A percentile compares a stretch with the other conserved stretches of the same genome.
phyloP scores from a whole-genome alignment of 2,329 filamentous ascomycete species.

The Laburnicola sp. region DNA sequence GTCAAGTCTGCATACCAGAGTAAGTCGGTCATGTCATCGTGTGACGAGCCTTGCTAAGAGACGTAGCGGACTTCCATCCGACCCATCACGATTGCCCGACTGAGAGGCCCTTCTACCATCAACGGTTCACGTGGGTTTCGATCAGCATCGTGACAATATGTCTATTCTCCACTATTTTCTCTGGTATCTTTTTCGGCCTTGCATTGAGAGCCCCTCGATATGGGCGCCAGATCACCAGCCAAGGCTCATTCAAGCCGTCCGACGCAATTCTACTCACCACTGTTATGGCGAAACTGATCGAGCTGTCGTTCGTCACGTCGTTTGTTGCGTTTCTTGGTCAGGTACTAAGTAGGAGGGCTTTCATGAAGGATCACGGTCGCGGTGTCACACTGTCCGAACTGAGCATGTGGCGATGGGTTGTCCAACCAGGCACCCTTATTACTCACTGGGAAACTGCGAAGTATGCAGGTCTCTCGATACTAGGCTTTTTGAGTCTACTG shows the following conservation, averaged over 20 bases:
- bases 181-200: slow-evolving; percentile 67
- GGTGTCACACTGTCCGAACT: slow-evolving; percentile 77
- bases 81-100: slow-evolving; percentile 44
- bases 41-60: not conserved
- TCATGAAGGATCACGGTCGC: slow-evolving; percentile 57
- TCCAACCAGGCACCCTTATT: slow-evolving; percentile 68
- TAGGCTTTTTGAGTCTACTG: slow-evolving; percentile 66
- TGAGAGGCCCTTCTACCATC: slow-evolving; percentile 44
- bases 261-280: slow-evolving; percentile 70
- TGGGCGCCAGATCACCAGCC: slow-evolving; percentile 59
- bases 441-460: slow-evolving; percentile 68
- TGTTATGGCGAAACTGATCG: slow-evolving; percentile 73
- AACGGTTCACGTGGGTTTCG: slow-evolving; percentile 54
- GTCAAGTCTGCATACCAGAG: slow-evolving; percentile 43
- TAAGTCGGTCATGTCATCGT: slow-evolving; percentile 7
- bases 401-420: slow-evolving; percentile 72
- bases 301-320: slow-evolving; percentile 75
- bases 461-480: slow-evolving; percentile 64
- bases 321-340: slow-evolving; percentile 77
- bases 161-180: slow-evolving; percentile 65
- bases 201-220: slow-evolving; percentile 66
- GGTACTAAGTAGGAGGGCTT: slow-evolving; percentile 69
- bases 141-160: slow-evolving; percentile 51
- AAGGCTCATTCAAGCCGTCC: slow-evolving; percentile 59
- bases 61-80: slow-evolving; percentile 37